phyloP scores from a whole-genome alignment of 257 asterid genomes.

The Dorcoceras hygrometricum region DNA sequence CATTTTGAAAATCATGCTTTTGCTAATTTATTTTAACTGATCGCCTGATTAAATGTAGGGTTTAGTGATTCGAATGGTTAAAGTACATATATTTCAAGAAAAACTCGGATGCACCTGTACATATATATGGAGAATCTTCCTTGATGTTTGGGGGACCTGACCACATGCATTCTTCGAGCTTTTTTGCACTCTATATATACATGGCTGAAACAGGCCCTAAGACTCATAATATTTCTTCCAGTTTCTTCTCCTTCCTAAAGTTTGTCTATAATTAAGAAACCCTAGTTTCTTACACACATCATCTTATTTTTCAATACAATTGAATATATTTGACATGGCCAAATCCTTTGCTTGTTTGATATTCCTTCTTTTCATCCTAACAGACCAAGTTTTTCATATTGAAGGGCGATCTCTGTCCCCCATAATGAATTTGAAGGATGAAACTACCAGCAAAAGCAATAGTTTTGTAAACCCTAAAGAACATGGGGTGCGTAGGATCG shows the following conservation, averaged over 20 bases:
- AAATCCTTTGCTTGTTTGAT: constrained; percentile 24
- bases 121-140: constrained; percentile 37
- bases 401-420: constrained; percentile 38
- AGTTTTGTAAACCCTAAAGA: constrained; percentile 1
- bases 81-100: constrained; percentile 4
- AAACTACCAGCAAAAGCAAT: neutral
- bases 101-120: constrained; percentile 11
- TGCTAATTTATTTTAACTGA: neutral
- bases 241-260: neutral
- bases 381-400: constrained; percentile 25
- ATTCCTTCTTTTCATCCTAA: constrained; percentile 32
- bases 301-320: neutral
- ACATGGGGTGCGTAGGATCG: constrained; percentile 10
- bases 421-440: neutral
- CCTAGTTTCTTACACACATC: neutral
- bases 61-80: neutral
- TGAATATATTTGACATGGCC: constrained; percentile 25
- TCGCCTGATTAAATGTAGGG: neutral
- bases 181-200: constrained; percentile 43
- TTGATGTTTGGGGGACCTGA: constrained; percentile 31
- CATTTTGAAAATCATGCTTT: no score
- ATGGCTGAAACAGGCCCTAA: constrained; percentile 15
- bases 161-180: constrained; percentile 45
- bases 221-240: constrained; percentile 3
- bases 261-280: no score